These are phyloP conservation scores for Macrocybe gigantea DNA, from an alignment of 768 basidiomycete genomes.

Conservation along the genomic window DNA sequence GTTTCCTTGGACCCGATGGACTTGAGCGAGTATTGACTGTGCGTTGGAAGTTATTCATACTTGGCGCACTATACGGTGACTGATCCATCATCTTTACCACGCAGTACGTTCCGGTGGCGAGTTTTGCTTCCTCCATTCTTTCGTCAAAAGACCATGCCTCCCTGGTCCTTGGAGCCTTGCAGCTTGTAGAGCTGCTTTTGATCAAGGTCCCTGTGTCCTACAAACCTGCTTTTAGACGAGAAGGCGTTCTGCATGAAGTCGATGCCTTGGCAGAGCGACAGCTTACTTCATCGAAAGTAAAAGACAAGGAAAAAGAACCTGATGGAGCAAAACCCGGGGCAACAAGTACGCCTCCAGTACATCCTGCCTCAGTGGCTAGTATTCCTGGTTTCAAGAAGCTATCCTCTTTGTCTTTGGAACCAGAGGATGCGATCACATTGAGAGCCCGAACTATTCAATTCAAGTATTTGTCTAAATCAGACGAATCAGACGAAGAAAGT, in stretches of 20 bases:
- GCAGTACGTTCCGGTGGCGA: slow-evolving; percentile 90
- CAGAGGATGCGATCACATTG: slow-evolving; percentile 87
- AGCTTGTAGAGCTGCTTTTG: slow-evolving; percentile 88
- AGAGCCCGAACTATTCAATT: slow-evolving; percentile 89
- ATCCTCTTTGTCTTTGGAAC: slow-evolving; percentile 65
- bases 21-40: slow-evolving; percentile 77
- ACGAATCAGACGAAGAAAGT: slow-evolving; percentile 50
- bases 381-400: slow-evolving; percentile 67
- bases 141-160: slow-evolving; percentile 89
- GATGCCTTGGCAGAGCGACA: slow-evolving; percentile 65
- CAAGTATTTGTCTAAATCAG: slow-evolving; percentile 62
- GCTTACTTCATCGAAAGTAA: slow-evolving; percentile 52
- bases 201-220: slow-evolving; percentile 81
- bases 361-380: slow-evolving; percentile 33
- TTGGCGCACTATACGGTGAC: background rate
- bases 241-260: slow-evolving; percentile 96
- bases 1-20: slow-evolving; percentile 76
- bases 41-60: slow-evolving; percentile 18
- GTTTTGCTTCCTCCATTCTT: slow-evolving; percentile 90
- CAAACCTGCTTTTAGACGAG: slow-evolving; percentile 83
- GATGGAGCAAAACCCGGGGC: slow-evolving; percentile 36
- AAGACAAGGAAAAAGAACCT: slow-evolving; percentile 27
- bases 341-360: slow-evolving; percentile 26
- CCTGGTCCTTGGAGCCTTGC: slow-evolving; percentile 82
- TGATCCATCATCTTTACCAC: slow-evolving; percentile 6